Conservation (phyloP, 495 filamentous ascomycete species). For the Gamarada debralockiae region DNA sequence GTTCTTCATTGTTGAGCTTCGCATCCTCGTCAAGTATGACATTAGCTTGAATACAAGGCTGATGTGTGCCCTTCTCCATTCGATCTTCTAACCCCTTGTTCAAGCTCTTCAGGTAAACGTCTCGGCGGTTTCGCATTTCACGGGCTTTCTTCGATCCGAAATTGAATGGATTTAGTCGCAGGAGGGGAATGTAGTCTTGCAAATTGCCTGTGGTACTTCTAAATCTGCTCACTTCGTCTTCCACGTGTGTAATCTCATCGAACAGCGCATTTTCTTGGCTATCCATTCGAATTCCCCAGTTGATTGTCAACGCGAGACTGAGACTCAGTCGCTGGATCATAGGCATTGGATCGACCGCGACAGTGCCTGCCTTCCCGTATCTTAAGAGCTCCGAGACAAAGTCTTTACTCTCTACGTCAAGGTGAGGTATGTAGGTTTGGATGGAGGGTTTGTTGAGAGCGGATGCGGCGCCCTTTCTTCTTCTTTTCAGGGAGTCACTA, state of each 20-base stretch:
- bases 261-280: conserved; percentile 55
- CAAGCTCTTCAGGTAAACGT: conserved; percentile 52
- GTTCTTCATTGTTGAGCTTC: conserved; percentile 51
- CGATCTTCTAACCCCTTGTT: conserved; percentile 50
- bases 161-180: conserved; percentile 55
- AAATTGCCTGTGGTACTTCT: conserved; percentile 58
- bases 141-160: conserved; percentile 45
- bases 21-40: conserved; percentile 59
- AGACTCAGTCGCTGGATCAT: conserved; percentile 57
- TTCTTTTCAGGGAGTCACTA: conserved; percentile 56
- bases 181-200: conserved; percentile 60
- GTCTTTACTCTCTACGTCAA: conserved; percentile 57
- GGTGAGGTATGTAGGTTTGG: conserved; percentile 54
- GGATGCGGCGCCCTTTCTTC: conserved; percentile 59
- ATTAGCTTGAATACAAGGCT: conserved; percentile 62
- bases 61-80: conserved; percentile 55
- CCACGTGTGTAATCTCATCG: conserved; percentile 59
- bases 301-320: conserved; percentile 55
- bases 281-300: conserved; percentile 57
- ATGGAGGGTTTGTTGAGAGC: conserved; percentile 61
- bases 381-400: conserved; percentile 56
- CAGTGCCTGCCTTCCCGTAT: conserved; percentile 48
- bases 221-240: conserved; percentile 55
- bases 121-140: conserved; percentile 55
- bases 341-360: conserved; percentile 54